Evolutionary conservation across 495 filamentous ascomycete species (phyloP), one percentile per base, ranked within the genome.

Genomic region (Penicillium diatomitis): DNA sequence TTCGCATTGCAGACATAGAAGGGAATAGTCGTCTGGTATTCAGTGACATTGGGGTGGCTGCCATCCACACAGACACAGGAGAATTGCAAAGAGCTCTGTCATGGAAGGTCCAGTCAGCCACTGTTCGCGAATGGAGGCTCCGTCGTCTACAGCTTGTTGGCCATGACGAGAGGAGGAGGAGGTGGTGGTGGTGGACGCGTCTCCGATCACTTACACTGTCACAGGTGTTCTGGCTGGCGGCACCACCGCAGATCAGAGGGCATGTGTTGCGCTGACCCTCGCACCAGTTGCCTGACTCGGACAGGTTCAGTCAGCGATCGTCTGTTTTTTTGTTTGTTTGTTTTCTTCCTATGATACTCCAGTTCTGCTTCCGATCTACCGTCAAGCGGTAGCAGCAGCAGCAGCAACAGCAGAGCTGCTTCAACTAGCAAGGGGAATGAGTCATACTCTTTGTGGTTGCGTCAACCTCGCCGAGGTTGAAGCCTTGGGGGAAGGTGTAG

Each of bases 41-140:
- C 60, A 29, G 61, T 56, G 52, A 81, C 69, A 56, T 81, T 69
- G 54, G 81, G 78, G 6, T 44, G 50, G 12, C 60, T 70, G 44
- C 73, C 76, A 56, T 80, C 73, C 47, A 48, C 36, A 68, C 81
- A 85, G 32, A 60, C 64, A 62, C 81, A 85, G 50, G 53, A 59
- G 65, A 70, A 84, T 11, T 59, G 56, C 43, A 85, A 71, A 12
- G 67, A 66, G 35, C 50, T 57, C 80, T 82, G 48, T 12, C 10
- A 32, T 37, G 20, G 12, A 8, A 35, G 20, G 43, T 32, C 54
- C 39, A 54, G 46, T 46, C 20, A 20, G 20, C 20, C 20, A 20
- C 20, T 20, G 20, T 20, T 20, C 20, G 20, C 20, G 20, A 20
- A 20, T 20, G 20, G 20, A 20, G 20, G 20, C 20, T 20, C 20